A percentile compares a stretch with the other conserved stretches of the same genome.
Conservation (phyloP, 2,329 filamentous ascomycete genomes). For the Drechslerella dactyloides region DNA sequence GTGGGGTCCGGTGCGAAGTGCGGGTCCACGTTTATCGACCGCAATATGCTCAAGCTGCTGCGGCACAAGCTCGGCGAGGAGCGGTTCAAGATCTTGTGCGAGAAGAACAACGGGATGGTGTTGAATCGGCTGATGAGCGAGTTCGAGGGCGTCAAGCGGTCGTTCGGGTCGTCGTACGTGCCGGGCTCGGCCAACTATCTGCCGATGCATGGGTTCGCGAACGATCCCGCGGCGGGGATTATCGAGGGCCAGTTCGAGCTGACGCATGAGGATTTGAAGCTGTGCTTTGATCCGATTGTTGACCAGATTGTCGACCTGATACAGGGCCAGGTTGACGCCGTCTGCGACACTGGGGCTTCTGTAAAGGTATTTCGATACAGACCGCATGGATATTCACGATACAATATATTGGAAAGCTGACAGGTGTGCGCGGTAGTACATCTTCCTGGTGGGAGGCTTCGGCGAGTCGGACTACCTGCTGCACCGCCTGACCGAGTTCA, state of each 20-base stretch:
- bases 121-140: constrained; percentile 37
- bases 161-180: constrained; percentile 31
- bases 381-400: not conserved
- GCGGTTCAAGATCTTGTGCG: constrained; percentile 29
- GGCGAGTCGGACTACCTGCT: constrained; percentile 48
- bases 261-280: constrained; percentile 67
- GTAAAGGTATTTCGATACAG: constrained; percentile 22
- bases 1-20: constrained; percentile 47
- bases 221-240: constrained; percentile 37
- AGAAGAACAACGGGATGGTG: constrained; percentile 35
- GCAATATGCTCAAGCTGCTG: constrained; percentile 36
- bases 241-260: constrained; percentile 45
- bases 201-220: constrained; percentile 37
- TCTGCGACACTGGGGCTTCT: constrained; percentile 59
- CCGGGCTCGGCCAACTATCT: constrained; percentile 26
- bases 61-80: constrained; percentile 30
- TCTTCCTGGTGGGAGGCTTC: constrained; percentile 49
- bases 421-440: constrained; percentile 17
- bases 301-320: constrained; percentile 73
- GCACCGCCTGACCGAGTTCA: constrained; percentile 15
- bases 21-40: constrained; percentile 41
- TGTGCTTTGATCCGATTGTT: constrained; percentile 77
- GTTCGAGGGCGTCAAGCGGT: constrained; percentile 42
- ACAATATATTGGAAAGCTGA: constrained; percentile 9
- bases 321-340: constrained; percentile 70